These are phyloP conservation scores for Neocucurbitaria cava DNA, from an alignment of 2,329 filamentous ascomycete genomes.

Conservation along the genomic window DNA sequence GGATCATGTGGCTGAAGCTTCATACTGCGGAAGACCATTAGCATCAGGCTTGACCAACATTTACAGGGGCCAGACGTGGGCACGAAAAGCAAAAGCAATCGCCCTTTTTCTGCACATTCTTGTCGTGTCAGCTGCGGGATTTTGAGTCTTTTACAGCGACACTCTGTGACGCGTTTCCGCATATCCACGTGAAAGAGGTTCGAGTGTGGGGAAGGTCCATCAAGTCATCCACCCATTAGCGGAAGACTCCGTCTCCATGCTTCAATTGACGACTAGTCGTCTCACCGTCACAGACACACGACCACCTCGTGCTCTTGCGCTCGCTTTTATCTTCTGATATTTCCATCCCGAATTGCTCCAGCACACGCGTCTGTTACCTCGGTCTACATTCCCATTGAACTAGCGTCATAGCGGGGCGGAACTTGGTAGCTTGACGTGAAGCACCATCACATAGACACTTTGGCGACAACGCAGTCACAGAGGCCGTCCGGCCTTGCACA, in stretches of 20 bases:
- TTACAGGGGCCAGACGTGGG: neutral
- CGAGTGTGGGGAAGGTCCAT: slow-evolving; percentile 39
- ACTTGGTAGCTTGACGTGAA: slow-evolving; percentile 18
- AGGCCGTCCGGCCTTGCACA: slow-evolving; percentile 47
- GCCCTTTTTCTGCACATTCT: slow-evolving; percentile 18
- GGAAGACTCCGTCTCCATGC: slow-evolving; percentile 16
- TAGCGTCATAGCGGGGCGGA: slow-evolving; percentile 47
- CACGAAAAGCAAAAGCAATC: slow-evolving; percentile 3
- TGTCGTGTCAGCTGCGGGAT: slow-evolving; percentile 25
- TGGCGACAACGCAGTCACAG: slow-evolving; percentile 38
- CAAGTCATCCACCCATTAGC: slow-evolving; percentile 17
- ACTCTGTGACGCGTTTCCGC: slow-evolving; percentile 21
- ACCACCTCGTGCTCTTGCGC: slow-evolving; percentile 3
- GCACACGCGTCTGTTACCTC: slow-evolving; percentile 29
- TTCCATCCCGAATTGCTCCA: slow-evolving; percentile 12
- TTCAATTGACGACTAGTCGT: slow-evolving; percentile 6
- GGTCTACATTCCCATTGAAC: slow-evolving; percentile 30
- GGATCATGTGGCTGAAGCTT: slow-evolving; percentile 31
- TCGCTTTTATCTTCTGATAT: slow-evolving; percentile 2
- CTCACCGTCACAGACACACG: slow-evolving; percentile 3
- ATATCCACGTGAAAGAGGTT: slow-evolving; percentile 39
- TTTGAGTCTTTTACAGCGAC: neutral
- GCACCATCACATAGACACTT: slow-evolving; percentile 27
- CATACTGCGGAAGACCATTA: slow-evolving; percentile 12
- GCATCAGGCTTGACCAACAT: neutral